Evolutionary conservation across 176 grass and related monocot genomes (phyloP).

Genomic region (Avena atlantica): DNA sequence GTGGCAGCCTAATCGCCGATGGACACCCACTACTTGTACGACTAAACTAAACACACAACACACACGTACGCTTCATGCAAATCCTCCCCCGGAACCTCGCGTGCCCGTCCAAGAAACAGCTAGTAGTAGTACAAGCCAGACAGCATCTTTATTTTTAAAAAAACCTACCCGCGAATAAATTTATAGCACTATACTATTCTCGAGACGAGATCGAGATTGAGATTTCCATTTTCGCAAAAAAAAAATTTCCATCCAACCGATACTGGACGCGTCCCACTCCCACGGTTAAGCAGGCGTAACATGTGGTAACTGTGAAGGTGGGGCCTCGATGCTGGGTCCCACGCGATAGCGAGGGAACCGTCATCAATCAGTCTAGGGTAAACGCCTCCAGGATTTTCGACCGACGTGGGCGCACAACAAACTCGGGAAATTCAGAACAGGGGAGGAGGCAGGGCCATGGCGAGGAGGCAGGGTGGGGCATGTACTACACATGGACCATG

Average conservation of each 20-base stretch:
- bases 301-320: neutral
- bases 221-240: neutral
- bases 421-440: neutral
- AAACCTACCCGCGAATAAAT: neutral
- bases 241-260: neutral
- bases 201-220: neutral
- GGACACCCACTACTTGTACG: no score
- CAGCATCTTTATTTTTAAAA: neutral
- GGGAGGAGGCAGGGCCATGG: no score
- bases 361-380: neutral
- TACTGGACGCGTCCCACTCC: neutral
- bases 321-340: neutral
- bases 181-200: neutral
- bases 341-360: neutral
- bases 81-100: no score
- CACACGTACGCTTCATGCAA: no score
- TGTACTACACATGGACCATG: no score
- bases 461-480: no score
- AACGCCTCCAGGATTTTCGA: neutral
- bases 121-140: no score
- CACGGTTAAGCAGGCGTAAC: no score
- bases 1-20: no score
- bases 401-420: neutral
- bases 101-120: no score
- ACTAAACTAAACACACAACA: no score